Evolutionary conservation across 192 early-diverging fungal genomes (phyloP), one percentile per base, ranked within the genome.

Genomic region (Glomus cerebriforme): DNA sequence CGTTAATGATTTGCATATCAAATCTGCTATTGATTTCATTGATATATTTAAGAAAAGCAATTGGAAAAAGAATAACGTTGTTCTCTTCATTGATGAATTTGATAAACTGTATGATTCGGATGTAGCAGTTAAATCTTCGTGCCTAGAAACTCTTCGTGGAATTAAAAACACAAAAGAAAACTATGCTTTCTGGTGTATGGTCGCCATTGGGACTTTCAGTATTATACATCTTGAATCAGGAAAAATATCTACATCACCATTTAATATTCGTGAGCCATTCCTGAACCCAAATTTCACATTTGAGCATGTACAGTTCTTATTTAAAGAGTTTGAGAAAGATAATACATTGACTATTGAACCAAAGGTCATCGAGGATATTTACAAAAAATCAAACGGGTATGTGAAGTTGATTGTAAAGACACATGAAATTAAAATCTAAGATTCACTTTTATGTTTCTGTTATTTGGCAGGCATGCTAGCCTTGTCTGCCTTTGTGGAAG

Each of bases 51-150:
- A 24, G 8, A 58, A 32, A 79, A 31, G 37, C 1, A n/a, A 34
- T 27, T 47, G 77, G 77, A 73, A 73, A 26, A 19, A 26, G n/a
- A n/a, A n/a, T 22, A 59, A 62, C 9, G 13, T 72, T 29, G 70
- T 79, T 64, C 35, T 79, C 12, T 79, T 79, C 26, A 12, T 79
- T 63, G 79, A 79, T 65, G 59, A 79, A 58, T 79, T 62, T 22
- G 70, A 79, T 79, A 63, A 35, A 73, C 22, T 79, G 54, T 63
- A 10, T 37, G 54, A 79, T 1, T 27, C 79, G n/a, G 22, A 27
- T 58, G 49, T 35, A 22, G 58, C 73, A 0, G 32, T 79, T 59
- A 34, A 19, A 34, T 10, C 34, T 34, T 27, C 19, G n/a, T 60
- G 0, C 27, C 59, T 73, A 3, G 47, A 39, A 35, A 60, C 32